Base-by-base conservation (phyloP, 2,329 filamentous ascomycete genomes). In the Penicillium sp. region DNA sequence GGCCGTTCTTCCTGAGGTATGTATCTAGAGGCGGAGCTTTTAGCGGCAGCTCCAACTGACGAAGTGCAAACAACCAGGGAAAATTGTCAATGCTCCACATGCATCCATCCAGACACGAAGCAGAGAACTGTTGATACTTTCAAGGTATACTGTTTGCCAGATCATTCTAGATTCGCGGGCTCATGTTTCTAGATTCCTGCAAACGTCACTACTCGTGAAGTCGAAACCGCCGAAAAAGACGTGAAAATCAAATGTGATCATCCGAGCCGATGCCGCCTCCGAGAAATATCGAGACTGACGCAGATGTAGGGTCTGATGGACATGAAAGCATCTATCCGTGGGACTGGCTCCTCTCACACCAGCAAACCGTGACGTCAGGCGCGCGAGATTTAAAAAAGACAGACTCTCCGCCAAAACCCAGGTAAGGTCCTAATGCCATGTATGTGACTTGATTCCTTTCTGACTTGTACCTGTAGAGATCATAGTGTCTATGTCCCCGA, bases 91-190 rank as follows among this genome's bases (percentile, higher is more conserved):
- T 92, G 88, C 65, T 62, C 69, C 1, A 68, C 74, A 53, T 91
- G 88, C 65, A 78, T 88, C 22, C 86, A 90, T 68, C 81, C 81
- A 50, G 81, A 85, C 54, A 92, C 88, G 4, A 83, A 79, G 68
- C 88, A 92, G 69, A 76, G 86, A 24, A 80, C 81, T 45, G 77
- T 88, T 49, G 80, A 90, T 62, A 89, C 84, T 0, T 89, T 89
- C 61, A 76, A 79, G 50, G 83, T 88, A 67, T 59, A 75, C 13
- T 20, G 5, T 10, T 10, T 18, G 24, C 13, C 3, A 18, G 13
- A 18, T 13, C n/a, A 16, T 9, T 44, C 13, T 13, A 30, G 11
- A 24, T 22, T 38, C 35, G 31, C 16, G 11, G 33, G 11, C 44
- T 48, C 14, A 51, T 22, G 39, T 28, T 14, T 22, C 41, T 54